phyloP scores from a whole-genome alignment of 176 grass and related monocot genomes.

The Aegilops longissima region DNA sequence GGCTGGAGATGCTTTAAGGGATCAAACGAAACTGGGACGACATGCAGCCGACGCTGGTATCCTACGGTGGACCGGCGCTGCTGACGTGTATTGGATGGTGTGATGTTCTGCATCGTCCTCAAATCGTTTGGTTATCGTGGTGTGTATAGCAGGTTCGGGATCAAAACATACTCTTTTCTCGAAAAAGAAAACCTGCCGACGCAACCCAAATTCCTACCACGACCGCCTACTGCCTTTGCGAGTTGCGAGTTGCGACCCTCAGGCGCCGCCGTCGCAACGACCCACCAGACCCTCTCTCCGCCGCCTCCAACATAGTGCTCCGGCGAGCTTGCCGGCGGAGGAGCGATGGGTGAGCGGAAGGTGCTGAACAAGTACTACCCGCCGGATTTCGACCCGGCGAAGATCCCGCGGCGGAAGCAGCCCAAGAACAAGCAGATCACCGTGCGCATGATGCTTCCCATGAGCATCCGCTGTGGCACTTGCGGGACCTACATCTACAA shows the following conservation, averaged over 20 bases:
- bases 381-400: conserved; percentile 68
- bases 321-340: background rate
- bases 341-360: conserved; percentile 53
- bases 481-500: conserved; percentile 81
- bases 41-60: too few relatives aligned
- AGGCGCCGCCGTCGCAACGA: background rate
- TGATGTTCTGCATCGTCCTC: too few relatives aligned
- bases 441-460: conserved; percentile 84
- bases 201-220: background rate
- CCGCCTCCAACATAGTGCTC: conserved; percentile 20
- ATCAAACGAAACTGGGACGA: too few relatives aligned
- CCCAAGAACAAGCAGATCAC: conserved; percentile 77
- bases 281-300: background rate
- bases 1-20: too few relatives aligned
- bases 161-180: too few relatives aligned
- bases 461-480: conserved; percentile 71
- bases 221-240: background rate
- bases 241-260: background rate
- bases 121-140: too few relatives aligned
- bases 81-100: too few relatives aligned
- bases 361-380: conserved; percentile 86
- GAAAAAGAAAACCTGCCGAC: background rate
- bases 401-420: conserved; percentile 62
- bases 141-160: too few relatives aligned
- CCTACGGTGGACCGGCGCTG: too few relatives aligned